Conservation (phyloP, 2,329 filamentous ascomycete species). For the Aspergillus jensenii region DNA sequence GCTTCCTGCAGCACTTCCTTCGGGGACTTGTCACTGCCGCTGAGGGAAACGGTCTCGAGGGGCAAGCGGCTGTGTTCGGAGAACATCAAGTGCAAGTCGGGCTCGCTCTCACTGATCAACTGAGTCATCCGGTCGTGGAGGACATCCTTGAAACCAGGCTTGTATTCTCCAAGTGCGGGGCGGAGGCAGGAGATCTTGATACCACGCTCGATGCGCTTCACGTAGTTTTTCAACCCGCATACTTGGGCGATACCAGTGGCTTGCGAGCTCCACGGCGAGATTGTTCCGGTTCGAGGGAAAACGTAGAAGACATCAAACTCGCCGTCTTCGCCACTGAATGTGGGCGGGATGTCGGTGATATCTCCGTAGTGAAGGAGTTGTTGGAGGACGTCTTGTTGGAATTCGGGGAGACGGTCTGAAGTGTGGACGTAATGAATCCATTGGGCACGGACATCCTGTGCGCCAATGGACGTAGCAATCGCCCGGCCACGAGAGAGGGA, state of each 20-base stretch:
- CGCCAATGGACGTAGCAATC: constrained; percentile 44
- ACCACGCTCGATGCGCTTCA: constrained; percentile 82
- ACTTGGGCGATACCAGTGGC: constrained; percentile 92
- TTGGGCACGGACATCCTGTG: constrained; percentile 46
- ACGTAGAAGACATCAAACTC: constrained; percentile 66
- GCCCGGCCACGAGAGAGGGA: constrained; percentile 46
- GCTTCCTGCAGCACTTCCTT: constrained; percentile 74
- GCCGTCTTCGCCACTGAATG: constrained; percentile 49
- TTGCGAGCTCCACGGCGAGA: constrained; percentile 97
- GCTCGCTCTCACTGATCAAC: constrained; percentile 65
- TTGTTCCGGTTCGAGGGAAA: constrained; percentile 73
- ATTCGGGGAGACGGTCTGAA: constrained; percentile 46
- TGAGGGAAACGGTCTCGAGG: constrained; percentile 74
- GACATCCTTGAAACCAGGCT: constrained; percentile 60
- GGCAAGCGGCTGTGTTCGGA: constrained; percentile 64
- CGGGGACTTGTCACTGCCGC: constrained; percentile 63
- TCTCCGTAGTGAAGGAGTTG: constrained; percentile 64
- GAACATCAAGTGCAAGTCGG: constrained; percentile 76
- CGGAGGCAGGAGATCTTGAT: constrained; percentile 68
- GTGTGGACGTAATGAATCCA: constrained; percentile 67
- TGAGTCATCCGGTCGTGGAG: constrained; percentile 97
- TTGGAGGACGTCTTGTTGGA: constrained; percentile 54
- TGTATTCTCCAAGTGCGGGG: constrained; percentile 57
- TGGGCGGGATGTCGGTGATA: constrained; percentile 47
- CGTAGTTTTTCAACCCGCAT: constrained; percentile 72